A percentile compares a stretch with the other conserved stretches of the same genome.
phyloP scores from a whole-genome alignment of 768 basidiomycete species.

The Gloeopeniophorella convolvens region DNA sequence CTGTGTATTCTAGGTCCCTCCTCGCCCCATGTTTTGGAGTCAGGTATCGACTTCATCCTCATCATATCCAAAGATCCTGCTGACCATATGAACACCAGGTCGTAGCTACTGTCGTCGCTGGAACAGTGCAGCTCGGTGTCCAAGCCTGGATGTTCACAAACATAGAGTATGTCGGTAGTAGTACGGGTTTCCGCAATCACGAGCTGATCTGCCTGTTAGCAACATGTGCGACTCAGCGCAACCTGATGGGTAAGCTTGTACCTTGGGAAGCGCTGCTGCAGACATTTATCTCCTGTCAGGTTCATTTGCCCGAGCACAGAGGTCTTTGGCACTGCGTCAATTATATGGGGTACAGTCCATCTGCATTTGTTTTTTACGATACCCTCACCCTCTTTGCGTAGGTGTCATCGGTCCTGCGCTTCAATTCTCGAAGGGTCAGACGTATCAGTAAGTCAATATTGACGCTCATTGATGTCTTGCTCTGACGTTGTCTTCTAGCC shows the following conservation, averaged over 20 bases:
- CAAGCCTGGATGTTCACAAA: constrained; percentile 40
- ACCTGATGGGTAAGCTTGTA: constrained; percentile 33
- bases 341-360: constrained; percentile 39
- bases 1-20: constrained; percentile 40
- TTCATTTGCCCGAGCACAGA: constrained; percentile 22
- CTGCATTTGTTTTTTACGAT: neutral
- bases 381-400: no score
- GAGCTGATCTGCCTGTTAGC: neutral
- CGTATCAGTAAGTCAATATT: constrained; percentile 28
- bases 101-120: constrained; percentile 38
- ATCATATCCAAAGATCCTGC: no score
- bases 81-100: no score
- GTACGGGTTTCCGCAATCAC: constrained; percentile 41
- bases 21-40: constrained; percentile 67
- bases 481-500: neutral
- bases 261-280: neutral
- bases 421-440: constrained; percentile 32
- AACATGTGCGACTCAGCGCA: constrained; percentile 51
- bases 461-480: no score
- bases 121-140: constrained; percentile 60
- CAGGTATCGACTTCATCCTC: no score
- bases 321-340: constrained; percentile 48
- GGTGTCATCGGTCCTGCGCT: constrained; percentile 70
- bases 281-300: neutral
- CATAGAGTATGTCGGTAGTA: constrained; percentile 36